Conservation (phyloP, 2,329 filamentous ascomycete species). For the Thyridium curvatum region DNA sequence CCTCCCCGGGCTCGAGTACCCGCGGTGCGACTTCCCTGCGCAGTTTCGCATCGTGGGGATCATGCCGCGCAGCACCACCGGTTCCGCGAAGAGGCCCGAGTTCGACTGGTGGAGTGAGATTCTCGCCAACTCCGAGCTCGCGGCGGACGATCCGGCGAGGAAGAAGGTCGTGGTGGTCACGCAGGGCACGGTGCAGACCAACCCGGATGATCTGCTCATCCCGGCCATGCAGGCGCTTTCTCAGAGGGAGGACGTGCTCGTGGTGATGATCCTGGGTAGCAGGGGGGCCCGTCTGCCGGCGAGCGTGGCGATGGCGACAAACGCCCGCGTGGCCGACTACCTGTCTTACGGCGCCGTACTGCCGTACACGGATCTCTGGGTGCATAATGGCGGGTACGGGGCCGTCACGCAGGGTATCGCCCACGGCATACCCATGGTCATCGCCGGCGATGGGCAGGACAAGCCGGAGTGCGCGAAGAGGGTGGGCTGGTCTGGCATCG, state of each 20-base stretch:
- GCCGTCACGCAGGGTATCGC: conserved; percentile 32
- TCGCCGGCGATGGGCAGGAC: conserved; percentile 33
- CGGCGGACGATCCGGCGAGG: not conserved
- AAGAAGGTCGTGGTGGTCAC: conserved; percentile 29
- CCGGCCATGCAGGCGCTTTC: conserved; percentile 27
- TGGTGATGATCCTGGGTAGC: conserved; percentile 27
- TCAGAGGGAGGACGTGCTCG: conserved; percentile 16
- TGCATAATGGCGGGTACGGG: conserved; percentile 34
- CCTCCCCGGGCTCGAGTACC: conserved; percentile 28
- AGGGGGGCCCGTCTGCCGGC: conserved; percentile 19
- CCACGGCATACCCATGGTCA: conserved; percentile 31
- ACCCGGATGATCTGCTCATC: conserved; percentile 28
- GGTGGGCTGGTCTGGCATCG: conserved; percentile 24
- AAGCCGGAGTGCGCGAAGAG: conserved; percentile 29
- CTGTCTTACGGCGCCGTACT: conserved; percentile 30
- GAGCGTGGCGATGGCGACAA: conserved; percentile 14
- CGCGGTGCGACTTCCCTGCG: conserved; percentile 26
- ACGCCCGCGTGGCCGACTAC: conserved; percentile 27
- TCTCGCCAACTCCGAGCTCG: conserved; percentile 14
- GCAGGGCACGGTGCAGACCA: conserved; percentile 31
- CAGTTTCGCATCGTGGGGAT: conserved; percentile 27
- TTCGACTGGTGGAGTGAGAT: conserved; percentile 28
- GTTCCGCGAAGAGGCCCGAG: conserved; percentile 8
- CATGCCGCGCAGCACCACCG: conserved; percentile 13
- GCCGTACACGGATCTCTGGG: conserved; percentile 26